Conservation (phyloP, 139 green algal genomes). For the Micractinium sp. region DNA sequence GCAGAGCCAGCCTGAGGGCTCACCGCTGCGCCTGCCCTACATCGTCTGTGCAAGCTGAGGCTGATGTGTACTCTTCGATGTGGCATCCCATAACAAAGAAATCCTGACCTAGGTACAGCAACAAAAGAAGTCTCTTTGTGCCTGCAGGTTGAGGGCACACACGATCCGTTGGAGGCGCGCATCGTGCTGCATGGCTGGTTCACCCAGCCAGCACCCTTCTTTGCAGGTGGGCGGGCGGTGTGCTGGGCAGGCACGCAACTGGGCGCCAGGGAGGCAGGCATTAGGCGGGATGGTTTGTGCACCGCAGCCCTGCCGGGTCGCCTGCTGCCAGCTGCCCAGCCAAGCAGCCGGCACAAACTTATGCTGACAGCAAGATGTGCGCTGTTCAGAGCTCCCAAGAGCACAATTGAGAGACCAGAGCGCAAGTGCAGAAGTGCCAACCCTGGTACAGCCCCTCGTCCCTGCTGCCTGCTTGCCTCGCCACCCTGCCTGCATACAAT, state of each 20-base stretch:
- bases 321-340: not conserved
- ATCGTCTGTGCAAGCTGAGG: not conserved
- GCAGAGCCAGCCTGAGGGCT: not conserved
- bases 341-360: too few relatives aligned
- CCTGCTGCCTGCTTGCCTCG: too few relatives aligned
- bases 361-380: too few relatives aligned
- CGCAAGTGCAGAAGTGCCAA: too few relatives aligned
- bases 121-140: too few relatives aligned
- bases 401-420: too few relatives aligned
- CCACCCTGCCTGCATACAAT: too few relatives aligned
- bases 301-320: not conserved
- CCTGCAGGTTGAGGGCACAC: conserved; percentile 63
- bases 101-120: too few relatives aligned
- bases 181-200: conserved; percentile 91
- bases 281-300: too few relatives aligned
- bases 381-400: too few relatives aligned
- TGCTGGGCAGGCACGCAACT: not conserved
- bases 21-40: not conserved
- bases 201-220: conserved; percentile 76
- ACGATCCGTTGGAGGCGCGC: conserved; percentile 67
- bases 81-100: too few relatives aligned
- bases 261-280: not conserved
- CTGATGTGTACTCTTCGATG: not conserved
- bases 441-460: too few relatives aligned
- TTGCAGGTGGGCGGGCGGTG: conserved; percentile 31